Conservation (phyloP, 2,329 filamentous ascomycete species). For the Trichoderma aggressivum region DNA sequence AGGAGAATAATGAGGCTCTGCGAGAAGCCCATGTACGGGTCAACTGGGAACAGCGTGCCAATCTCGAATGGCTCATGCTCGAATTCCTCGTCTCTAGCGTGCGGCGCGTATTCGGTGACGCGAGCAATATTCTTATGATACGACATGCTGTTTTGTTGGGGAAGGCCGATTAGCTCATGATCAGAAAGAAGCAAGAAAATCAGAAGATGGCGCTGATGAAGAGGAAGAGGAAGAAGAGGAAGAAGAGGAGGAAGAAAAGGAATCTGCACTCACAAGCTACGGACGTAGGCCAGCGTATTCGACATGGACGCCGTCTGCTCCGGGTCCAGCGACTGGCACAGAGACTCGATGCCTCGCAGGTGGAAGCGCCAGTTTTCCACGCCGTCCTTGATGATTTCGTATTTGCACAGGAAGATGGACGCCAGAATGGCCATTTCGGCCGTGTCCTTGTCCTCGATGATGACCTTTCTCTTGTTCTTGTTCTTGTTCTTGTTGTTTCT, state of each 20-base stretch:
- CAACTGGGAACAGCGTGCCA: not conserved
- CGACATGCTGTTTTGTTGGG: constrained; percentile 3
- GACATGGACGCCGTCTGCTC: constrained; percentile 8
- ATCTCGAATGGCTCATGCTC: not conserved
- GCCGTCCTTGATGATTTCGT: constrained; percentile 16
- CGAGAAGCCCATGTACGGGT: constrained; percentile 14
- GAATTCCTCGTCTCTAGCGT: not conserved
- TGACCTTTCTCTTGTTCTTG: not conserved
- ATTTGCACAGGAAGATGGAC: constrained; percentile 16
- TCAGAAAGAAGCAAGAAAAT: too few species aligned
- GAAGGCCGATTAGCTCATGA: not conserved
- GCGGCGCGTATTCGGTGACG: not conserved
- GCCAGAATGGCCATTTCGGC: constrained; percentile 11
- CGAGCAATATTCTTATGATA: constrained; percentile 15
- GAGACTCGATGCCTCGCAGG: constrained; percentile 7
- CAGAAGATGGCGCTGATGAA: too few species aligned
- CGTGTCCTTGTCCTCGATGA: not conserved
- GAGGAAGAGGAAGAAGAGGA: not conserved
- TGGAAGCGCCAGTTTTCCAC: constrained; percentile 7
- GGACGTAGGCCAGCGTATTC: constrained; percentile 2
- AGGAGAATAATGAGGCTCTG: constrained; percentile 15
- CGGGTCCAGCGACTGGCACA: not conserved
- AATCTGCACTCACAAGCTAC: constrained; percentile 1
- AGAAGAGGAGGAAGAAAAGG: not conserved
- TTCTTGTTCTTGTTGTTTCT: not conserved